These are phyloP conservation scores for Starmera stellimalicola DNA, from an alignment of 1,139 yeast species.

Conservation along the genomic window DNA sequence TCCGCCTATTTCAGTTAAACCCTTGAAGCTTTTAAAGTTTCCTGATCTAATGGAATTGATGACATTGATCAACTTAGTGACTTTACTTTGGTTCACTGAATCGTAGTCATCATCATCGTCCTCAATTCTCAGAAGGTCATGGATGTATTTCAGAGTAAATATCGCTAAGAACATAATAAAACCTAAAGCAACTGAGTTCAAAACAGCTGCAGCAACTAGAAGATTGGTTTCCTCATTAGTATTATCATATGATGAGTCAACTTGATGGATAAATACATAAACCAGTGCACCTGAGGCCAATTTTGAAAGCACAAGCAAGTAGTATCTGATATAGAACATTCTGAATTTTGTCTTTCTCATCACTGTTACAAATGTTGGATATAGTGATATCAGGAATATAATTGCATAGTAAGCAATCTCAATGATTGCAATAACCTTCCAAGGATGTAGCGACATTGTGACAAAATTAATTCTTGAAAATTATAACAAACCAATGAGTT, in stretches of 20 bases:
- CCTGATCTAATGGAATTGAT: too few species aligned
- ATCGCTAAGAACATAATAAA: neutral
- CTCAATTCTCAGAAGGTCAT: neutral
- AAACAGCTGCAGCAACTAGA: constrained; percentile 1
- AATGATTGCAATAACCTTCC: constrained; percentile 3
- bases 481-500: too few species aligned
- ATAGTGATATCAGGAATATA: neutral
- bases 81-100: neutral
- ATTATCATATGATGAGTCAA: neutral
- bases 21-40: constrained; percentile 2
- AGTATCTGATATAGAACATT: constrained; percentile 3
- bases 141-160: neutral
- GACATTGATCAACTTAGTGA: too few species aligned
- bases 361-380: constrained; percentile 1
- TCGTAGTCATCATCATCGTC: neutral
- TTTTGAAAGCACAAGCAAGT: neutral
- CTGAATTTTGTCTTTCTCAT: constrained; percentile 1
- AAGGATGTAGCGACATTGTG: neutral
- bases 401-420: constrained; percentile 2
- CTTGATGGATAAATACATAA: neutral
- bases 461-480: too few species aligned
- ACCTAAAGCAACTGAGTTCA: constrained; percentile 1
- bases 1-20: neutral
- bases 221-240: neutral
- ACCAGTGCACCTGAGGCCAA: constrained; percentile 1